Conservation (phyloP, 2,329 filamentous ascomycete species). For the Fusarium sp. region DNA sequence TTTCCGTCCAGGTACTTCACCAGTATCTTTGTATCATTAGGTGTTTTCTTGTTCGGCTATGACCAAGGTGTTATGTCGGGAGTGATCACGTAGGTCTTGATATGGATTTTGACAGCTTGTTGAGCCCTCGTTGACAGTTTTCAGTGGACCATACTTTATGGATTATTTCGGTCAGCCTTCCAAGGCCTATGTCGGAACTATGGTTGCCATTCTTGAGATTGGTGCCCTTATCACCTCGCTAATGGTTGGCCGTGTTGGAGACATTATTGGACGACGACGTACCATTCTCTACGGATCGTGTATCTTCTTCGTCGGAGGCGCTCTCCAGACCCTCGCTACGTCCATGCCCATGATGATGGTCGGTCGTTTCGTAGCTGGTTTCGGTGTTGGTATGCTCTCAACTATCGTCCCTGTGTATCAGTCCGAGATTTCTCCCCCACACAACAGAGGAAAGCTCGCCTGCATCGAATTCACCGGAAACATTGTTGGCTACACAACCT, state of each 20-base stretch:
- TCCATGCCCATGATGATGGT: conserved; percentile 91
- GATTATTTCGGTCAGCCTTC: conserved; percentile 93
- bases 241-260: conserved; percentile 86
- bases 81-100: conserved; percentile 68
- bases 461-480: conserved; percentile 99
- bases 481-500: conserved; percentile 93
- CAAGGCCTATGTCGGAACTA: conserved; percentile 89
- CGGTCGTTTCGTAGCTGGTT: conserved; percentile 84
- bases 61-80: conserved; percentile 91
- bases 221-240: conserved; percentile 93
- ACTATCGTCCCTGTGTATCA: conserved; percentile 95
- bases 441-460: conserved; percentile 93
- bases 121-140: conserved; percentile 33
- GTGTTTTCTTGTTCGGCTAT: conserved; percentile 90
- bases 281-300: conserved; percentile 95
- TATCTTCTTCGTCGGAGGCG: conserved; percentile 87
- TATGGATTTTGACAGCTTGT: background rate
- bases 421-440: conserved; percentile 94
- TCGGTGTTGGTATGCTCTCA: conserved; percentile 88
- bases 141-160: conserved; percentile 87
- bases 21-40: conserved; percentile 87
- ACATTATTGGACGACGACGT: conserved; percentile 87
- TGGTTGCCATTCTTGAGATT: conserved; percentile 96
- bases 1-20: conserved; percentile 81
- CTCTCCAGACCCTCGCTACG: conserved; percentile 82